phyloP scores from a whole-genome alignment of 805 yeast species.

The Candida tibetensis region DNA sequence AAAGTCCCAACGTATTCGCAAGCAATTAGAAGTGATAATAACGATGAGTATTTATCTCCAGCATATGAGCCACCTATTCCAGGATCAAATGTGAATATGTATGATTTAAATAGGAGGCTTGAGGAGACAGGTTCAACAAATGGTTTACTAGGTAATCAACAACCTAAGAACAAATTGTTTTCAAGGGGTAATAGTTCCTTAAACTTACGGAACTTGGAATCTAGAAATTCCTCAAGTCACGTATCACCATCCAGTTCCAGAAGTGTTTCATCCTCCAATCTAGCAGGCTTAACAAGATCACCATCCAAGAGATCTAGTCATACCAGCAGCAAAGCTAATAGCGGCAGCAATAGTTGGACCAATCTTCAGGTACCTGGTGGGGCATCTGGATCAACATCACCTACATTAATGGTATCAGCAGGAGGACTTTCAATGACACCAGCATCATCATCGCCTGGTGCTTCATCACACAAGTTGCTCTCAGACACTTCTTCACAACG shows the following conservation, averaged over 20 bases:
- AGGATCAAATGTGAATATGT: constrained; percentile 36
- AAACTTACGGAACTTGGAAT: constrained; percentile 19
- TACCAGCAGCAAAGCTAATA: constrained; percentile 3
- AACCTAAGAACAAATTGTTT: constrained; percentile 18
- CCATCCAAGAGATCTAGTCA: constrained; percentile 11
- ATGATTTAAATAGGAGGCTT: constrained; percentile 24
- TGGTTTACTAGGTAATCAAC: no score
- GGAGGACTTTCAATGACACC: constrained; percentile 12
- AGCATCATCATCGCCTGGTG: no score
- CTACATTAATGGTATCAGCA: not conserved
- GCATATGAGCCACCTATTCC: constrained; percentile 56
- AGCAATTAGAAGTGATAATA: constrained; percentile 58
- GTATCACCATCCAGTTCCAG: constrained; percentile 43
- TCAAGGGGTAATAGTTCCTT: constrained; percentile 26
- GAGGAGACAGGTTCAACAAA: constrained; percentile 19
- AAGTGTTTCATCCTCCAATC: constrained; percentile 33
- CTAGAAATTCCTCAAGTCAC: constrained; percentile 22
- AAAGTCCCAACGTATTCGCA: constrained; percentile 83
- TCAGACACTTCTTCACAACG: no score
- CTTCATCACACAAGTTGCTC: no score
- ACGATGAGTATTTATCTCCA: constrained; percentile 62
- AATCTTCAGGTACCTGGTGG: constrained; percentile 1
- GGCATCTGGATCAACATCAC: no score
- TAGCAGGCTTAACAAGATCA: constrained; percentile 12
- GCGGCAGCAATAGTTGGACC: constrained; percentile 2